A percentile compares a stretch with the other conserved stretches of the same genome.
Evolutionary conservation across 257 asterid species (phyloP).

Genomic region (Euphrasia confusa): DNA sequence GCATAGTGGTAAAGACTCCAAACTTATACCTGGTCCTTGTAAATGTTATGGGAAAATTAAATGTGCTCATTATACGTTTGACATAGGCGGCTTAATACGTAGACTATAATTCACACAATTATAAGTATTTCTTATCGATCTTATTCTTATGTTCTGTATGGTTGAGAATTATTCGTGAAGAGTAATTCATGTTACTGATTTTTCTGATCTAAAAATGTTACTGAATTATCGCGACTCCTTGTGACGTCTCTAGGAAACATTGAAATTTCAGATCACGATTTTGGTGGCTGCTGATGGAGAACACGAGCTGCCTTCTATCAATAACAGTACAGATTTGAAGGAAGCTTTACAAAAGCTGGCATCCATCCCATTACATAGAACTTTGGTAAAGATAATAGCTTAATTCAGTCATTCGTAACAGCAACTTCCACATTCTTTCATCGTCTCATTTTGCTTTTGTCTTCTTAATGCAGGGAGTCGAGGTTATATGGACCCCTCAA

Average conservation of each 20-base stretch:
- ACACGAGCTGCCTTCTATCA: constrained; percentile 67
- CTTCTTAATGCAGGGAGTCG: constrained; percentile 61
- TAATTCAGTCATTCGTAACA: neutral
- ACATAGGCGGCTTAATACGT: neutral
- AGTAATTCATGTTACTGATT: neutral
- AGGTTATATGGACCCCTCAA: constrained; percentile 97
- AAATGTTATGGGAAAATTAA: neutral
- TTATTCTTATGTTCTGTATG: too few species aligned
- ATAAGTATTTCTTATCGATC: too few species aligned
- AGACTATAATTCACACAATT: too few species aligned
- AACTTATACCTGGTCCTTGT: neutral
- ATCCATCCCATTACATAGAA: constrained; percentile 74
- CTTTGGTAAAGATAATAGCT: constrained; percentile 44
- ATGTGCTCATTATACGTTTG: neutral
- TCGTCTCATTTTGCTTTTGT: constrained; percentile 11
- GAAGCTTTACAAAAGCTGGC: constrained; percentile 88
- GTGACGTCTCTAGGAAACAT: neutral
- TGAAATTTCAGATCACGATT: constrained; percentile 56
- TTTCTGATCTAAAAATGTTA: neutral
- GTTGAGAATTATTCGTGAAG: too few species aligned
- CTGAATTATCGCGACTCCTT: neutral
- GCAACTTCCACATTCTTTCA: constrained; percentile 7
- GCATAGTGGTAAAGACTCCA: constrained; percentile 69
- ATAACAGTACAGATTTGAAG: constrained; percentile 67
- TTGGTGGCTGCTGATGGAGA: constrained; percentile 91